phyloP scores from a whole-genome alignment of 306 rosid genomes.

The Fragaria iinumae region DNA sequence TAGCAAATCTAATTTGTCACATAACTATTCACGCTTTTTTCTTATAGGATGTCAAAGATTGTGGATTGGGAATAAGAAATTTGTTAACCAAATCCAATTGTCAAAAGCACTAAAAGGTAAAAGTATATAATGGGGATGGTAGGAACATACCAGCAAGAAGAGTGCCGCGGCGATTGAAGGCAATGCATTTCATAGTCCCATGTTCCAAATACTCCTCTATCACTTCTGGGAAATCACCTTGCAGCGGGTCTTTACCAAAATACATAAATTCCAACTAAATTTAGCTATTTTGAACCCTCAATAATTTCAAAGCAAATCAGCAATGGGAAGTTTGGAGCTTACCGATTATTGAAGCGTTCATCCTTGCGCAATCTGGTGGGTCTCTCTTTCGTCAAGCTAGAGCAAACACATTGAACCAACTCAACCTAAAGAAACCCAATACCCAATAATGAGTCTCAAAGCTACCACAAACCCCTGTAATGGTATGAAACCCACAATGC shows the following conservation, averaged over 20 bases:
- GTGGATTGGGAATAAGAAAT: conserved; percentile 3
- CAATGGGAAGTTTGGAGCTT: conserved; percentile 1
- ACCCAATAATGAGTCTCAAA: not conserved
- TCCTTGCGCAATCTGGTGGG: conserved; percentile 7
- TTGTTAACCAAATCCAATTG: not conserved
- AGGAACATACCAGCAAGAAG: conserved; percentile 79
- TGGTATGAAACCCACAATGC: not conserved
- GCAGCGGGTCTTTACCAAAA: conserved; percentile 66
- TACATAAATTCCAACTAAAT: not conserved
- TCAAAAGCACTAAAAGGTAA: not conserved
- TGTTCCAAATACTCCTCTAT: conserved; percentile 93
- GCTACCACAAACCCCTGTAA: not conserved
- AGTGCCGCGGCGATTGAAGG: conserved; percentile 94
- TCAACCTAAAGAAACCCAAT: not conserved
- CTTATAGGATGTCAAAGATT: too few species aligned
- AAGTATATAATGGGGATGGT: not conserved
- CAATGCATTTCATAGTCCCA: conserved; percentile 88
- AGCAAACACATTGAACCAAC: not conserved
- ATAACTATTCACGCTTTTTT: not conserved
- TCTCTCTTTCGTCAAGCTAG: not conserved
- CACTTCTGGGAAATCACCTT: conserved; percentile 95
- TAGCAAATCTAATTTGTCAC: not conserved
- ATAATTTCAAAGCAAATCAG: not conserved
- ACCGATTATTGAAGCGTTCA: conserved; percentile 76
- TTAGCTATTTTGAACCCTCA: not conserved